phyloP scores from a whole-genome alignment of 177 flowering plant species.

The Vitis hybrid region DNA sequence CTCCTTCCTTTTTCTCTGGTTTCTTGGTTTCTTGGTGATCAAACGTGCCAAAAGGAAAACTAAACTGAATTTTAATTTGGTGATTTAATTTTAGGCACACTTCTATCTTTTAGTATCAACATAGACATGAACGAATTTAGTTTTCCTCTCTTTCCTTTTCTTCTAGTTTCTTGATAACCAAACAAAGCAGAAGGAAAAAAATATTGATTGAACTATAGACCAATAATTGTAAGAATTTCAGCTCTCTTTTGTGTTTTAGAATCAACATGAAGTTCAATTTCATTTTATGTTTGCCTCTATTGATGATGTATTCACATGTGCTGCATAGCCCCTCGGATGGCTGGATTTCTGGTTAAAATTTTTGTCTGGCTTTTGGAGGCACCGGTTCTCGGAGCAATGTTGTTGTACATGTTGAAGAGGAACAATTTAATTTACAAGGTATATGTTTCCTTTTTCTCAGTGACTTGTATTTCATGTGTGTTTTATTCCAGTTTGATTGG shows the following conservation, averaged over 20 bases:
- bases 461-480: neutral
- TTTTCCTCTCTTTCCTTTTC: no score
- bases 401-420: slow-evolving; percentile 58
- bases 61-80: neutral
- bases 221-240: neutral
- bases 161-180: no score
- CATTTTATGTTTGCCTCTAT: neutral
- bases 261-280: neutral
- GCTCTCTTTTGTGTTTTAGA: neutral
- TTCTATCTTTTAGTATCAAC: no score
- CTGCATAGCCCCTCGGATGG: slow-evolving; percentile 78
- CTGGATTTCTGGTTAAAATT: slow-evolving; percentile 68
- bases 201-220: no score
- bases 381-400: slow-evolving; percentile 45
- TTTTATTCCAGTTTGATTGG: neutral
- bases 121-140: no score
- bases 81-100: neutral
- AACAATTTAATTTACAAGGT: slow-evolving; percentile 85
- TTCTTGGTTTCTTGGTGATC: neutral
- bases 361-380: slow-evolving; percentile 77
- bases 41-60: neutral
- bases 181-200: no score
- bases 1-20: neutral
- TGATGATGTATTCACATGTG: neutral
- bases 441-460: slow-evolving; percentile 5